Percentiles rank a stretch among this genome's conserved stretches.
Conservation (phyloP, 2,329 filamentous ascomycete species). For the Fusarium brachygibbosum region DNA sequence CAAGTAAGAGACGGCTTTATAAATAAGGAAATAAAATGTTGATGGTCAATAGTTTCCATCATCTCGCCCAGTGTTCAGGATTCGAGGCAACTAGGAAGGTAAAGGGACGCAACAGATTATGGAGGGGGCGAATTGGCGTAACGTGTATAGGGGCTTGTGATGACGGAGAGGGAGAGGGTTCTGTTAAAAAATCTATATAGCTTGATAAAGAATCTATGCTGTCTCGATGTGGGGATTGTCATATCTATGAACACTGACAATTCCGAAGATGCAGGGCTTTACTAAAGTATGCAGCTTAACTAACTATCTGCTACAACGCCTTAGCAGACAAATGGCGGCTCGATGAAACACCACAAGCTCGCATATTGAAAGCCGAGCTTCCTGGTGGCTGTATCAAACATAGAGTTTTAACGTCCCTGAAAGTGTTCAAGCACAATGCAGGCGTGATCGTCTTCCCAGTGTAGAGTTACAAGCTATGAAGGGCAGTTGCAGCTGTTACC, state of each 20-base stretch:
- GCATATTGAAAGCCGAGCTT: background rate
- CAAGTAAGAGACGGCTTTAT: conserved; percentile 25
- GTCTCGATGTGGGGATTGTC: background rate
- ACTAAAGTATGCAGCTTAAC: background rate
- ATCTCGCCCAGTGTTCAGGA: conserved; percentile 22
- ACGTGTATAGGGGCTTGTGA: conserved; percentile 10
- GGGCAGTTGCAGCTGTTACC: background rate
- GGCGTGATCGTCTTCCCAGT: background rate
- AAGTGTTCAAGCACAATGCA: background rate
- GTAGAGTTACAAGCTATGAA: background rate
- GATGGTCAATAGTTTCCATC: conserved; percentile 22
- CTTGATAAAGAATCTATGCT: conserved; percentile 14
- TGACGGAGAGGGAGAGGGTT: background rate
- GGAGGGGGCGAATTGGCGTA: conserved; percentile 27
- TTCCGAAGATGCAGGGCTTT: background rate
- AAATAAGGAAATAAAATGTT: conserved; percentile 35
- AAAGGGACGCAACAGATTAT: conserved; percentile 22
- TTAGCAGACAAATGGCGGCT: background rate
- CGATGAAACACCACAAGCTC: background rate
- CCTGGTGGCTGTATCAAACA: background rate
- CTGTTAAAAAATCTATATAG: conserved; percentile 10
- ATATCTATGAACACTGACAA: background rate
- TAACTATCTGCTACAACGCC: background rate
- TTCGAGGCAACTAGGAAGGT: conserved; percentile 15
- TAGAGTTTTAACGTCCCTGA: background rate